phyloP scores from a whole-genome alignment of 805 yeast genomes.

The Candida silvatica region DNA sequence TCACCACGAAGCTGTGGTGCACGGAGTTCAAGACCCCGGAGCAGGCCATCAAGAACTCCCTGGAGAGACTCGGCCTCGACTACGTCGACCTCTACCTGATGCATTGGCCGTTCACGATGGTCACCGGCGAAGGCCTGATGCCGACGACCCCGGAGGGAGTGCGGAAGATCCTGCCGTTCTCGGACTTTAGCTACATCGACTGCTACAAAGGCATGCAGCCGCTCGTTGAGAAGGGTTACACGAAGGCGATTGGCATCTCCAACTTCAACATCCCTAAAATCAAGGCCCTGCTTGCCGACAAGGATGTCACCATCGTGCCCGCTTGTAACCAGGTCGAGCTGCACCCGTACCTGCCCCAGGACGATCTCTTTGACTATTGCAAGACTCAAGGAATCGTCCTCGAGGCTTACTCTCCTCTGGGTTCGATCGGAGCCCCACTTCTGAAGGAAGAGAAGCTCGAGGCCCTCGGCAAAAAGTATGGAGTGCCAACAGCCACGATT shows the following conservation, averaged over 20 bases:
- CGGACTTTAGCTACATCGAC: constrained; percentile 35
- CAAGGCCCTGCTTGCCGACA: constrained; percentile 23
- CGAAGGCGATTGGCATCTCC: constrained; percentile 38
- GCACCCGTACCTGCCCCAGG: constrained; percentile 33
- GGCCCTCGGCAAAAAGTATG: constrained; percentile 37
- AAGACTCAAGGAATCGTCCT: constrained; percentile 22
- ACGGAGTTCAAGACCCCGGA: constrained; percentile 25
- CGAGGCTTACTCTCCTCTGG: constrained; percentile 36
- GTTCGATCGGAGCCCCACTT: constrained; percentile 33
- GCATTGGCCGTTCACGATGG: constrained; percentile 39
- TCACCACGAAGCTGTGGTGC: constrained; percentile 12
- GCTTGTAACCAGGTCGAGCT: constrained; percentile 37
- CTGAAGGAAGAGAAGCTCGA: constrained; percentile 31
- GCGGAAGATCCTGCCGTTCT: constrained; percentile 22
- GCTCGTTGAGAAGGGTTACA: constrained; percentile 44
- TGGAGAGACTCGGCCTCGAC: constrained; percentile 27
- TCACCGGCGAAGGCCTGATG: constrained; percentile 28
- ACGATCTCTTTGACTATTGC: constrained; percentile 23
- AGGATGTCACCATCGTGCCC: constrained; percentile 30
- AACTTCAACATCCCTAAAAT: constrained; percentile 25
- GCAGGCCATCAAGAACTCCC: constrained; percentile 28
- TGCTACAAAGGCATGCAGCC: constrained; percentile 62
- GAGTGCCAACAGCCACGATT: constrained; percentile 40
- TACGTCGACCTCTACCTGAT: constrained; percentile 37
- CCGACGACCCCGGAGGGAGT: constrained; percentile 28